phyloP scores from a whole-genome alignment of 176 grass and related monocot species.

The Paspalum vaginatum region DNA sequence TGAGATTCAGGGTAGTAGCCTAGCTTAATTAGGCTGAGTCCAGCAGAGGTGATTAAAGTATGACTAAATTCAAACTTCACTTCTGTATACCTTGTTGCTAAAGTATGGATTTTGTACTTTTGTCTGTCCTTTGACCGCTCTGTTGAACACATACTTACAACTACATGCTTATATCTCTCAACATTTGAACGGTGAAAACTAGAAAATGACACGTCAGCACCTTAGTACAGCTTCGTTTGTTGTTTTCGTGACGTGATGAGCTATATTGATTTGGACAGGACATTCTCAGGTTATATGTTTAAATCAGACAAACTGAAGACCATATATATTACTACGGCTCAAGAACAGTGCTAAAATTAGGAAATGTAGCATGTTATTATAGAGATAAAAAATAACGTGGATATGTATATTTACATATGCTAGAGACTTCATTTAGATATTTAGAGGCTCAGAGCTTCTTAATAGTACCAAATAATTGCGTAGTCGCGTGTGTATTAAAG shows the following conservation, averaged over 20 bases:
- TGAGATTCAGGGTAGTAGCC: no score
- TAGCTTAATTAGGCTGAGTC: no score
- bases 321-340: not conserved
- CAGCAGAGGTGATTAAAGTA: no score
- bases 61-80: no score
- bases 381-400: not conserved
- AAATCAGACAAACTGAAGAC: conserved; percentile 17
- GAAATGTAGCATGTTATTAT: not conserved
- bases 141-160: no score
- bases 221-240: not conserved
- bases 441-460: no score
- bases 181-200: no score
- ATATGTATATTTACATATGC: not conserved
- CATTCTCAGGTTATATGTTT: not conserved
- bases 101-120: no score
- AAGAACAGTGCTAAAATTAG: no score
- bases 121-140: no score
- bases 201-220: conserved; percentile 7
- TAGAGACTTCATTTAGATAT: not conserved
- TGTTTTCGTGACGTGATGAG: conserved; percentile 6
- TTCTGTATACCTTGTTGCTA: no score
- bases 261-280: not conserved
- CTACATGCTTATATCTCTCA: no score
- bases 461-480: not conserved
- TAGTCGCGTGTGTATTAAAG: not conserved